Base-by-base conservation (phyloP, 2,329 filamentous ascomycete genomes). In the Pseudocercospora eumusae region DNA sequence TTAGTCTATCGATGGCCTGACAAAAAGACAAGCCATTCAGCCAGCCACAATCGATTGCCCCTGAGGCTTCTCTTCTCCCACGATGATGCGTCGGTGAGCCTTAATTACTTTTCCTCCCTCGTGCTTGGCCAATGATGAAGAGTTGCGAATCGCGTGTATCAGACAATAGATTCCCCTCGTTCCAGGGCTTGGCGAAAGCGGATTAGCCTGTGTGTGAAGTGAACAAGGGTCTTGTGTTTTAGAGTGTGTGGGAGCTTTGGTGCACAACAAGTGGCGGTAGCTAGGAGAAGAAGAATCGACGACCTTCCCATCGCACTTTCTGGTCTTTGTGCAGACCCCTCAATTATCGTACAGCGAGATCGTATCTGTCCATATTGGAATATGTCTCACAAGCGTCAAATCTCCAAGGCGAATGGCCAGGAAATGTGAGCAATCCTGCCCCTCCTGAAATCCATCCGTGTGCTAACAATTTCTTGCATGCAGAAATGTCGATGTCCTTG, bases 401-500 rank as follows among this genome's bases (percentile, higher is more conserved):
- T 74, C 63, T 66, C 61, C 66, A 73, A 73, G 67, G 70, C 71
- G 60, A 74, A 71, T 66, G 73, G 71, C 60, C 61, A 73, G 67
- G 70, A 74, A 66, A 70, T 74, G 72, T 73, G 55, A 52, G 70
- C 2, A 0, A 21, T n/a, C 13, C 28, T 20, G 23, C 11, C 15
- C 59, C 28, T 28, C 56, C 31, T 23, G 13, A 47, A n/a, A 15
- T 57, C 50, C 55, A n/a, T 15, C 4, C 13, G 47, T 18, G 21
- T 52, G 23, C 25, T 52, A n/a, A 52, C 42, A 44, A 42, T 10
- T 27, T 52, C 47, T 28, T 28, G 50, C 78, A 96, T 92, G 79
- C 88, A n/a, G n/a, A n/a, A n/a, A 92, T 75, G 92, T 98, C 77
- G 95, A 99, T 81, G 90, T 99, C 71, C 91, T 99, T 76, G 88